Percentiles rank a stretch among this genome's conserved stretches.
phyloP scores from a whole-genome alignment of 202 grass and related monocot genomes.

The Panicum hallii region DNA sequence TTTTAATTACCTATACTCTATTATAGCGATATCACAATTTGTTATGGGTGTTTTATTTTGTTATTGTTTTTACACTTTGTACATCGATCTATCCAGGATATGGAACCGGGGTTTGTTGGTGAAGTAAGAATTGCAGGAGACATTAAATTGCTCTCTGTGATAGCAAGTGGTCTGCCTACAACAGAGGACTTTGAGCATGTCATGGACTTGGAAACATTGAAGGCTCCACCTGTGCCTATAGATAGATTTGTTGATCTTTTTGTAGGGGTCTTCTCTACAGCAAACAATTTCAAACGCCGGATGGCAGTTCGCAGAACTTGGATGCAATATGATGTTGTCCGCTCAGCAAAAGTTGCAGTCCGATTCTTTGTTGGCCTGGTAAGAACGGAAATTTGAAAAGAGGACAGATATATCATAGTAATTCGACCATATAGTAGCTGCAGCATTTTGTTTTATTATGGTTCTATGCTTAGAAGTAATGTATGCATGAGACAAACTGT shows the following conservation, averaged over 20 bases:
- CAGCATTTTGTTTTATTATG: conserved; percentile 12
- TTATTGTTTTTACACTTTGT: conserved; percentile 7
- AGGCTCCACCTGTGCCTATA: conserved; percentile 58
- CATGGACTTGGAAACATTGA: conserved; percentile 76
- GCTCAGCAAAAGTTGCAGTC: conserved; percentile 67
- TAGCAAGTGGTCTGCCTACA: conserved; percentile 92
- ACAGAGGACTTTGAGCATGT: conserved; percentile 81
- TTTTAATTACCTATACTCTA: neutral
- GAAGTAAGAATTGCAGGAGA: conserved; percentile 88
- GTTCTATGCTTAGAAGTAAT: conserved; percentile 8
- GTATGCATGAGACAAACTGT: conserved; percentile 17
- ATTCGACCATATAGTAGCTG: neutral
- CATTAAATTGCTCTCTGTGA: conserved; percentile 89
- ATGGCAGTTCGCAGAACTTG: conserved; percentile 96
- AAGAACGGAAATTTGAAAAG: conserved; percentile 38
- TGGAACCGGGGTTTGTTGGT: conserved; percentile 86
- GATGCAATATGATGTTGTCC: conserved; percentile 96
- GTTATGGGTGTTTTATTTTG: conserved; percentile 14
- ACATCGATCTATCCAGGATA: conserved; percentile 53
- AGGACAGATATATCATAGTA: neutral
- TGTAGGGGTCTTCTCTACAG: conserved; percentile 89
- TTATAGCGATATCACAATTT: conserved; percentile 20
- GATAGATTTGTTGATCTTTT: conserved; percentile 82
- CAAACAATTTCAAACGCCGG: conserved; percentile 95
- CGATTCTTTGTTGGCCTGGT: conserved; percentile 99